phyloP scores from a whole-genome alignment of 192 early-diverging fungal genomes.

The Allomyces arbusculus region DNA sequence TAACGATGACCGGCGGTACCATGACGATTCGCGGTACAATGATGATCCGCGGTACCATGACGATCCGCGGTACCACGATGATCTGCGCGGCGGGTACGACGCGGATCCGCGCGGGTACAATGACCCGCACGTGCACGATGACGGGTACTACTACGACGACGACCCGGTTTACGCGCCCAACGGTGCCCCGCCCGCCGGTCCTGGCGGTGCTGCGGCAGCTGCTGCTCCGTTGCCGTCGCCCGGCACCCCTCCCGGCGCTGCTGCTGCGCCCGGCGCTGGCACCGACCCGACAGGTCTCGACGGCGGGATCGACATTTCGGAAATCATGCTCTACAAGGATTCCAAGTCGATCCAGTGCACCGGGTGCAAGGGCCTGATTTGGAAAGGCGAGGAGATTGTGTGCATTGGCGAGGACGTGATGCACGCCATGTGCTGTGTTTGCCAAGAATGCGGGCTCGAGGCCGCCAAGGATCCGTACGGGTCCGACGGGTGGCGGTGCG shows the following conservation, averaged over 20 bases:
- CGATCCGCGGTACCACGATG: too few relatives aligned
- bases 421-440: neutral
- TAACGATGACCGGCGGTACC: too few relatives aligned
- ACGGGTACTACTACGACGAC: neutral
- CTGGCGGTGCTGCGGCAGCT: neutral
- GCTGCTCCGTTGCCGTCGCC: conserved; percentile 2
- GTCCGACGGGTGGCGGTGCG: neutral
- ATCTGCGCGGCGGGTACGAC: neutral
- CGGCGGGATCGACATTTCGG: neutral
- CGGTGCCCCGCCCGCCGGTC: neutral
- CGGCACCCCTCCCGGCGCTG: neutral
- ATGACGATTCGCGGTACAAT: too few relatives aligned
- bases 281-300: neutral
- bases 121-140: neutral
- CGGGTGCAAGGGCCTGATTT: neutral
- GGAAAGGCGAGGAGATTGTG: neutral
- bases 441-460: neutral
- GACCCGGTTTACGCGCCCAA: neutral
- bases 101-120: neutral
- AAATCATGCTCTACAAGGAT: neutral
- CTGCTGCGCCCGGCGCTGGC: neutral
- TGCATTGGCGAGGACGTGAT: neutral
- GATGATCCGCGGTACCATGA: too few relatives aligned
- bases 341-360: neutral
- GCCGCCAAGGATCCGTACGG: neutral